Evolutionary conservation across 176 grass and related monocot species (phyloP).

Genomic region (Carex pumila): DNA sequence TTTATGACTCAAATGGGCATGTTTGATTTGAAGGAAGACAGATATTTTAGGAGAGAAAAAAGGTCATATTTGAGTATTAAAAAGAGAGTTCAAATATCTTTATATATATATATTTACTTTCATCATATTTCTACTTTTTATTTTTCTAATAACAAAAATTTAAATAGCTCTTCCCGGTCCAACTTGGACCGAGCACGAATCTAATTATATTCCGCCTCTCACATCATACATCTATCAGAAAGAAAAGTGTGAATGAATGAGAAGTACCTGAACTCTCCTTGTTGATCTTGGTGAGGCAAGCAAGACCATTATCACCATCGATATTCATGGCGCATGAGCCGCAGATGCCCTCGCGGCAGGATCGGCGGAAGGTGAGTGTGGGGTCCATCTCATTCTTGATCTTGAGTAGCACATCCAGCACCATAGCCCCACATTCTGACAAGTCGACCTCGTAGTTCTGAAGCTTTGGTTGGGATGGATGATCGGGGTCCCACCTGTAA

Average conservation of each 20-base stretch:
- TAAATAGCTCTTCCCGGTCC: background rate
- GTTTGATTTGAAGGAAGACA: background rate
- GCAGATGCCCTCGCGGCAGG: slow-evolving; percentile 95
- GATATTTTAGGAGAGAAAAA: background rate
- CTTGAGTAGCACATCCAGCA: slow-evolving; percentile 69
- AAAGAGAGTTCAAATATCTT: too few species aligned
- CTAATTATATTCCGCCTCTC: background rate
- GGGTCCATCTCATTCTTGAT: slow-evolving; percentile 95
- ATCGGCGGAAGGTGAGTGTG: slow-evolving; percentile 86
- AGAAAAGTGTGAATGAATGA: background rate
- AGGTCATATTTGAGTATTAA: background rate
- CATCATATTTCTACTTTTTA: too few species aligned
- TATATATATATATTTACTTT: too few species aligned
- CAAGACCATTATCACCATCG: slow-evolving; percentile 83
- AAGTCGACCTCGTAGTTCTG: slow-evolving; percentile 71
- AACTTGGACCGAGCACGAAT: background rate
- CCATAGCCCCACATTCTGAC: slow-evolving; percentile 67
- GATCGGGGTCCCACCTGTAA: slow-evolving; percentile 82
- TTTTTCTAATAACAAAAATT: too few species aligned
- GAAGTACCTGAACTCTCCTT: background rate
- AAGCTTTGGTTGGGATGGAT: slow-evolving; percentile 65
- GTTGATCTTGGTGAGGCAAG: slow-evolving; percentile 90
- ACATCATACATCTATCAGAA: background rate
- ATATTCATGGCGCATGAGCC: slow-evolving; percentile 89
- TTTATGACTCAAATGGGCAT: background rate